Conservation (phyloP, 1,139 yeast genomes). For the Saccharomyces hybrid region DNA sequence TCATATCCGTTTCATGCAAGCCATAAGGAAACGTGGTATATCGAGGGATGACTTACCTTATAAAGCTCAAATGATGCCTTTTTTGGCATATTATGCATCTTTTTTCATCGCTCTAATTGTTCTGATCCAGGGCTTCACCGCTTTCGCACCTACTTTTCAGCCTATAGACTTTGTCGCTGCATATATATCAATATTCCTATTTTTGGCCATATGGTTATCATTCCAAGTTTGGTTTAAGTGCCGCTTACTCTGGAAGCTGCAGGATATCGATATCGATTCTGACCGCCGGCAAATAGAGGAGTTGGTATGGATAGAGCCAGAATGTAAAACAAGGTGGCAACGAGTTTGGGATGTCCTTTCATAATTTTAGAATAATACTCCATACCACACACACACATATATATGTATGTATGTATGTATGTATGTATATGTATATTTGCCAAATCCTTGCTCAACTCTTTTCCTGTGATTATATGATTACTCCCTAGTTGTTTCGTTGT, state of each 20-base stretch:
- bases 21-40: constrained; percentile 52
- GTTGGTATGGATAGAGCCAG: not conserved
- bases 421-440: not conserved
- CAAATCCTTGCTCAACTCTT: not conserved
- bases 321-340: not conserved
- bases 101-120: constrained; percentile 45
- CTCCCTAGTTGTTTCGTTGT: not conserved
- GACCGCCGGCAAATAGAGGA: constrained; percentile 50
- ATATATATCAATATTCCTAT: constrained; percentile 49
- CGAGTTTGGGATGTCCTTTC: not conserved
- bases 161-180: constrained; percentile 51
- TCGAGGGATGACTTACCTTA: constrained; percentile 60
- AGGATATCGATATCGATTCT: constrained; percentile 52
- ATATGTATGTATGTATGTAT: not conserved
- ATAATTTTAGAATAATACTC: not conserved
- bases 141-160: constrained; percentile 37
- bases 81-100: constrained; percentile 48
- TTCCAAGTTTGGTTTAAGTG: constrained; percentile 43
- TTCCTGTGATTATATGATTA: not conserved
- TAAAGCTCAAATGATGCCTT: constrained; percentile 58
- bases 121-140: constrained; percentile 38
- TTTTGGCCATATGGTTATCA: constrained; percentile 39
- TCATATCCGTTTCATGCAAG: constrained; percentile 61
- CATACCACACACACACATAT: too few species aligned
- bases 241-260: constrained; percentile 37